Evolutionary conservation across 208 protist genomes (phyloP).

Genomic region (Phytomonas francai): DNA sequence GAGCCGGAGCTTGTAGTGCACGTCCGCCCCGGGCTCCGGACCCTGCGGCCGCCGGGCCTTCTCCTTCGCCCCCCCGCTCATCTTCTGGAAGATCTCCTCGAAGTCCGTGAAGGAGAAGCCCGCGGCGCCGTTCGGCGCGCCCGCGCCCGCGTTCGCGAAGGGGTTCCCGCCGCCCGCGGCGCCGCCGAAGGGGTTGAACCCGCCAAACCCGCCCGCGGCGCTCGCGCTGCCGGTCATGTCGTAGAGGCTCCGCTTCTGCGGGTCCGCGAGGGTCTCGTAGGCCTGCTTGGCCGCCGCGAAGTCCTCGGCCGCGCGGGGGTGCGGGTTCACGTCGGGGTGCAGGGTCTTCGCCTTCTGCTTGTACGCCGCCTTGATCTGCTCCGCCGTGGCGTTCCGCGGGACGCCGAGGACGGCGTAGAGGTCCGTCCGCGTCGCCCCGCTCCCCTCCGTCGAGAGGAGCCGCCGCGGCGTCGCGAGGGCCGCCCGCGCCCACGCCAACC

Average conservation of each 20-base stretch:
- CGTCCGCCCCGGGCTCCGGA: slow-evolving; percentile 78
- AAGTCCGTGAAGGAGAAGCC: slow-evolving; percentile 86
- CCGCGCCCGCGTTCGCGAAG: slow-evolving; percentile 32
- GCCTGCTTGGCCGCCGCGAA: slow-evolving; percentile 88
- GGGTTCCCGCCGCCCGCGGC: slow-evolving; percentile 35
- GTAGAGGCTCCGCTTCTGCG: slow-evolving; percentile 88
- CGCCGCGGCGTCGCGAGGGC: slow-evolving; percentile 4
- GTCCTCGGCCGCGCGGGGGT: slow-evolving; percentile 70
- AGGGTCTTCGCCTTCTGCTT: slow-evolving; percentile 80
- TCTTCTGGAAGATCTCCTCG: slow-evolving; percentile 86
- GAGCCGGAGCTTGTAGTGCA: slow-evolving; percentile 80
- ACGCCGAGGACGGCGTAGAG: slow-evolving; percentile 77
- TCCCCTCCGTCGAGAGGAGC: slow-evolving; percentile 13
- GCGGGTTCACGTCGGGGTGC: slow-evolving; percentile 84
- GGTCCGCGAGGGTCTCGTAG: slow-evolving; percentile 83
- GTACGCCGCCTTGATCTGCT: slow-evolving; percentile 86
- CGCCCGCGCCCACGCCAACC: slow-evolving; percentile 1
- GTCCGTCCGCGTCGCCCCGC: slow-evolving; percentile 54
- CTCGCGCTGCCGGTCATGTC: slow-evolving; percentile 84
- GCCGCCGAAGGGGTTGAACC: slow-evolving; percentile 46
- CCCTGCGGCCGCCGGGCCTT: slow-evolving; percentile 79
- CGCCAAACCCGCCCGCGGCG: slow-evolving; percentile 29
- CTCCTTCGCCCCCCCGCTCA: slow-evolving; percentile 75
- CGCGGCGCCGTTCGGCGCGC: slow-evolving; percentile 16
- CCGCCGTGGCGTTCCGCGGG: slow-evolving; percentile 60